These are phyloP conservation scores for Penicillium freii DNA, from an alignment of 2,329 filamentous ascomycete species.

Conservation along the genomic window DNA sequence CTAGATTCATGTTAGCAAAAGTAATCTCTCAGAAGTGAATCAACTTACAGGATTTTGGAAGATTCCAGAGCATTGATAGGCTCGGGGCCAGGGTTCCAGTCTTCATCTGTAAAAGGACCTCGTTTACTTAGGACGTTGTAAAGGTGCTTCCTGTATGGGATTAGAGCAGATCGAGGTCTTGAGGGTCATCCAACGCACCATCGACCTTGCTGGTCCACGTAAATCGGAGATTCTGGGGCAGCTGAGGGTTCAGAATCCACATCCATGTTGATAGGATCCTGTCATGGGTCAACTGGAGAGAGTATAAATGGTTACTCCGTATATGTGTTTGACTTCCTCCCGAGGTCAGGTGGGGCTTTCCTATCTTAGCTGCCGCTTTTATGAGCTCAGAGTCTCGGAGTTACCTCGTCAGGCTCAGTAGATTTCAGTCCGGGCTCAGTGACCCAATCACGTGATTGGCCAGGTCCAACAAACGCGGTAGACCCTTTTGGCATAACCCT, in stretches of 20 bases:
- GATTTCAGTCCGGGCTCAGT: too few relatives aligned
- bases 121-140: constrained; percentile 72
- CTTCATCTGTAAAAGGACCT: constrained; percentile 78
- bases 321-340: too few relatives aligned
- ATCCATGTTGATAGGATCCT: constrained; percentile 3
- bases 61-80: constrained; percentile 60
- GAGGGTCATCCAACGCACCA: constrained; percentile 13
- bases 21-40: background rate
- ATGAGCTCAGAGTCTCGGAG: too few relatives aligned
- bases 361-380: too few relatives aligned
- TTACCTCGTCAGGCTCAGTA: too few relatives aligned
- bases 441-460: too few relatives aligned
- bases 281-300: background rate
- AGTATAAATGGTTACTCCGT: background rate
- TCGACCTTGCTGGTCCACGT: constrained; percentile 10
- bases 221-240: background rate
- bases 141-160: constrained; percentile 68
- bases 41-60: constrained; percentile 70
- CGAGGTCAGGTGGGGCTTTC: too few relatives aligned
- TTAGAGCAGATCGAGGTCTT: constrained; percentile 13
- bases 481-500: too few relatives aligned
- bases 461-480: too few relatives aligned
- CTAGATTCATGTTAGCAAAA: constrained; percentile 37
- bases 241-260: background rate
- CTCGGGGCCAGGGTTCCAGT: constrained; percentile 52